Evolutionary conservation across 129 eudicot species (phyloP).

Genomic region (Logfia minima): DNA sequence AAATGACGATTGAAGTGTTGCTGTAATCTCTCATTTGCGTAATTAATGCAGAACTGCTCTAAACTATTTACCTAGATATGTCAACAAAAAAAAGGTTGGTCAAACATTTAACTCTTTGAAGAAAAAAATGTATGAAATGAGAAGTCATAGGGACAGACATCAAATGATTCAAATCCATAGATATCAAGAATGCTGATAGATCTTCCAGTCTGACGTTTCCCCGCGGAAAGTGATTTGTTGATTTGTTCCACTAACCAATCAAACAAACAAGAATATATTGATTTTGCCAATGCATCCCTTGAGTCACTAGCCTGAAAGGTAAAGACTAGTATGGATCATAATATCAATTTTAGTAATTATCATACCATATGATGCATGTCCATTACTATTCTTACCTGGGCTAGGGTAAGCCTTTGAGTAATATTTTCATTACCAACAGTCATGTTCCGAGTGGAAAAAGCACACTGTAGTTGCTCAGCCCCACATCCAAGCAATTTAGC

Average conservation of each 20-base stretch:
- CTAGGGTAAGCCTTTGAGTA: constrained; percentile 58
- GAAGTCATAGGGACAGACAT: constrained; percentile 39
- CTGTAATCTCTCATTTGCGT: constrained; percentile 88
- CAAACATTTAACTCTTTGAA: not conserved
- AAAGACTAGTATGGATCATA: constrained; percentile 10
- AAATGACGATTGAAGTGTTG: constrained; percentile 90
- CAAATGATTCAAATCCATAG: constrained; percentile 92
- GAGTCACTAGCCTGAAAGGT: constrained; percentile 70
- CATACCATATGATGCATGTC: not conserved
- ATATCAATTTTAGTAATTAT: not conserved
- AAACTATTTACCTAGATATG: constrained; percentile 72
- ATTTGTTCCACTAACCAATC: constrained; percentile 94
- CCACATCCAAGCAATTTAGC: constrained; percentile 62
- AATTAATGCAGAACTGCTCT: constrained; percentile 94
- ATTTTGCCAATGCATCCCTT: constrained; percentile 94
- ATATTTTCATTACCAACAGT: constrained; percentile 54
- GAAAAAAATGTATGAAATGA: constrained; percentile 7
- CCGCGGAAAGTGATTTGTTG: constrained; percentile 81
- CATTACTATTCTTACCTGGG: constrained; percentile 53
- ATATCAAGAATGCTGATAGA: constrained; percentile 97
- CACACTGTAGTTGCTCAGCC: constrained; percentile 47
- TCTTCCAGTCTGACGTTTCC: constrained; percentile 78
- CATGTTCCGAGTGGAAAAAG: constrained; percentile 70
- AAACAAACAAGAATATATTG: constrained; percentile 85
- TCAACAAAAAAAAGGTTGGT: constrained; percentile 18